Evolutionary conservation across 2,329 filamentous ascomycete genomes (phyloP).

Genomic region (Ilyonectria sp.): DNA sequence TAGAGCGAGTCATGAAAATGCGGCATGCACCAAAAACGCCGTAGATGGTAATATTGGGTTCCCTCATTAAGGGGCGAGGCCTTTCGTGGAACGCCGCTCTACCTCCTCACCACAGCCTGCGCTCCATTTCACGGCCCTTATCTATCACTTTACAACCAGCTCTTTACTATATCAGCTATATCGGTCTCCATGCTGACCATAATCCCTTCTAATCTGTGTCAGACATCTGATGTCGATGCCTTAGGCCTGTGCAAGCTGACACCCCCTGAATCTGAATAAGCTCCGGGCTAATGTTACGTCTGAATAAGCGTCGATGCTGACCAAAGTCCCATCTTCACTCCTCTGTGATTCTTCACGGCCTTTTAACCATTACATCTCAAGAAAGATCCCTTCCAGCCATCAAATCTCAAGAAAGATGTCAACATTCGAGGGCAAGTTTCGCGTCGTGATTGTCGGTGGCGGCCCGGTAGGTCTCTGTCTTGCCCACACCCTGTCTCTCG

Average conservation of each 20-base stretch:
- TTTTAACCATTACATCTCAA: background rate
- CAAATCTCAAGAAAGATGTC: background rate
- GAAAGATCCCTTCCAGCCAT: background rate
- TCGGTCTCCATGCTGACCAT: background rate
- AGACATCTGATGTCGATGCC: background rate
- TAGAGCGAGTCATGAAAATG: too few relatives aligned
- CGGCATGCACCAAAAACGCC: too few relatives aligned
- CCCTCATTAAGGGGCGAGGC: too few relatives aligned
- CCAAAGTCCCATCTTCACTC: background rate
- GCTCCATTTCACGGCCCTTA: too few relatives aligned
- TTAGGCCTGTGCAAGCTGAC: background rate
- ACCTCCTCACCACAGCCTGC: too few relatives aligned
- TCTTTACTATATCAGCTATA: background rate
- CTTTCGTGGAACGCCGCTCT: too few relatives aligned
- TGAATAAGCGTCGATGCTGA: too few relatives aligned
- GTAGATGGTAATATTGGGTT: too few relatives aligned
- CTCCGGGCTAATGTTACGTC: too few relatives aligned
- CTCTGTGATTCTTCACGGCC: background rate
- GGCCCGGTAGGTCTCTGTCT: constrained; percentile 45
- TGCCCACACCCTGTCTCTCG: constrained; percentile 43
- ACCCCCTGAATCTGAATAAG: background rate
- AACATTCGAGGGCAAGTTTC: background rate
- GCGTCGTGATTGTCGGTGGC: constrained; percentile 47
- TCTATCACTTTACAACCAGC: background rate
- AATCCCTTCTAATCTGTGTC: background rate